Percentiles rank a stretch among this genome's conserved stretches.
phyloP scores from a whole-genome alignment of 768 basidiomycete genomes.

The Lactifluus echinatus region DNA sequence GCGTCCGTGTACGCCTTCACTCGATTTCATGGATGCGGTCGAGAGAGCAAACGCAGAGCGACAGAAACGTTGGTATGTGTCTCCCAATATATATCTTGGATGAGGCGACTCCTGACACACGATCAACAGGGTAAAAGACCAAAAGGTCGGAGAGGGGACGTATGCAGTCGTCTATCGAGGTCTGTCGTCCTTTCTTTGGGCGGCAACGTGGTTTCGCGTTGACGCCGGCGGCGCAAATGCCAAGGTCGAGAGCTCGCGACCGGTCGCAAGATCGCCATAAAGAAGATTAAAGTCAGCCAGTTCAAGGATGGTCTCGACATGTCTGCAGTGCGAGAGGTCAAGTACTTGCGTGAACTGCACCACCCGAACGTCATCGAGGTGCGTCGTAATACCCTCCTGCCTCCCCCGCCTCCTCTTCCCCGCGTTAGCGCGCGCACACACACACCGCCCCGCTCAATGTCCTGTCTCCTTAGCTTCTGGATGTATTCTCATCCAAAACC shows the following conservation, averaged over 20 bases:
- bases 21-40: constrained; percentile 63
- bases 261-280: constrained; percentile 86
- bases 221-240: background rate
- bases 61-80: constrained; percentile 55
- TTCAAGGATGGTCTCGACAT: constrained; percentile 98
- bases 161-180: constrained; percentile 96
- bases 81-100: background rate
- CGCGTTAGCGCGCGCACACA: too few relatives aligned
- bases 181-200: constrained; percentile 22
- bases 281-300: constrained; percentile 95
- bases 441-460: background rate
- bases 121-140: constrained; percentile 58
- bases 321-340: constrained; percentile 97
- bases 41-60: constrained; percentile 68
- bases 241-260: constrained; percentile 70
- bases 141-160: constrained; percentile 84
- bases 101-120: constrained; percentile 12
- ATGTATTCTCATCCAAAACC: constrained; percentile 93
- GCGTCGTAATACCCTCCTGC: constrained; percentile 20
- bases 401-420: too few relatives aligned
- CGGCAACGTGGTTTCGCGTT: background rate
- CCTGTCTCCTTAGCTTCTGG: constrained; percentile 59
- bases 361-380: constrained; percentile 96
- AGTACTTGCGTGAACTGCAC: constrained; percentile 86
- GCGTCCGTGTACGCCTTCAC: too few relatives aligned